Evolutionary conservation across 352 stramenopile species (phyloP), one percentile per base, ranked within the genome.

Genomic region (Aphanomyces cochlioides): DNA sequence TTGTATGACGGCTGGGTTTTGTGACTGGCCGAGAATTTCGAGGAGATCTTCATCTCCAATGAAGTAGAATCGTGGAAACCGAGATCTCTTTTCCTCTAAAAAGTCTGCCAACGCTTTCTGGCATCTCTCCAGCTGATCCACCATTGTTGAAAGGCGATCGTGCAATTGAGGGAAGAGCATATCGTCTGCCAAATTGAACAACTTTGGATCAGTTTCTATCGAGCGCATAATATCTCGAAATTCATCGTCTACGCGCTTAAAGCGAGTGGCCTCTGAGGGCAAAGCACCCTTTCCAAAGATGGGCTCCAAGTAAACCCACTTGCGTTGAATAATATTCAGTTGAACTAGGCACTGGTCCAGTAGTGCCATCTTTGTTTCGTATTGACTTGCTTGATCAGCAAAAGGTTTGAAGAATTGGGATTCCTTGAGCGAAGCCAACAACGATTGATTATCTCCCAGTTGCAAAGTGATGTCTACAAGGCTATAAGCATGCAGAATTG

Each of bases 21-120:
- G 85, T 28, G 88, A 85, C 68, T 98, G 93, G 0, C 94, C 94
- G 21, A 98, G 80, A 64, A 98, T 98, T 69, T 98, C 95, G 5
- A 98, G 79, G 58, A 98, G 59, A 66, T 98, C 95, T 72, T 98
- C 95, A 50, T 98, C 92, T 13, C 94, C 94, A 61, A 98, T 96
- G 66, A 98, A 98, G 75, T 98, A 98, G 72, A 98, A 98, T 2
- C 95, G 84, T n/a, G 95, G 95, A 79, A 98, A 96, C 5, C 79
- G 78, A 6, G 84, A 89, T 3, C 95, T 83, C 72, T 98, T 98
- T 48, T 95, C 86, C 72, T 98, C 95, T 12, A 98, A 77, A 71
- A 98, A 98, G 66, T 98, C 90, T 0, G 88, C 82, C 6, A 98
- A 77, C 3, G 95, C 94, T 66, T 98, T 98, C 53, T 98, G 92